These are phyloP conservation scores for Bodo saltans DNA, from an alignment of 78 protist genomes.

Conservation along the genomic window DNA sequence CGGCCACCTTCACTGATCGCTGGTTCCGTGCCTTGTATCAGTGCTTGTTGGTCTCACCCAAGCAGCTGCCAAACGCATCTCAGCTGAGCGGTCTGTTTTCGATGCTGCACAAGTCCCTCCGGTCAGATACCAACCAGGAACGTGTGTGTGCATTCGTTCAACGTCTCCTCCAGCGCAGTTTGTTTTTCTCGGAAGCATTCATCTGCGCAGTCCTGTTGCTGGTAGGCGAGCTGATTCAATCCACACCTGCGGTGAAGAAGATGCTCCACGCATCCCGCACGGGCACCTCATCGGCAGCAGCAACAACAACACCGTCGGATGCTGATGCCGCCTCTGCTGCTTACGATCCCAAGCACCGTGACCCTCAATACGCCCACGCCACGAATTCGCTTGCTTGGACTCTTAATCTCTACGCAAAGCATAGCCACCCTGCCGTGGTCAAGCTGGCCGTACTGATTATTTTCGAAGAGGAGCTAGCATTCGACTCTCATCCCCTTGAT, in stretches of 20 bases:
- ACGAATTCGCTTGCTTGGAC: not conserved
- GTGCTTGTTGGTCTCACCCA: not conserved
- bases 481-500: not conserved
- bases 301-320: no score
- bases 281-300: not conserved
- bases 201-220: conserved; percentile 19
- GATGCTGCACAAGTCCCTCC: conserved; percentile 31
- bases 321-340: not conserved
- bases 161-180: conserved; percentile 39
- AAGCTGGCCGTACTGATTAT: not conserved
- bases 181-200: not conserved
- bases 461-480: not conserved
- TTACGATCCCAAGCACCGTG: not conserved
- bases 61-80: not conserved
- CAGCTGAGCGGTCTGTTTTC: conserved; percentile 36
- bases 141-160: conserved; percentile 34
- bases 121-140: not conserved
- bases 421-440: not conserved
- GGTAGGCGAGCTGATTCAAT: not conserved
- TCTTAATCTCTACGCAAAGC: not conserved
- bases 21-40: conserved; percentile 4
- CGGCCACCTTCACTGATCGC: conserved; percentile 13
- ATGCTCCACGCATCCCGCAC: not conserved
- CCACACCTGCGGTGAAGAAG: not conserved
- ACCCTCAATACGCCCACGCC: not conserved